phyloP scores from a whole-genome alignment of 345 rosid genomes.

The Arabis alpina region DNA sequence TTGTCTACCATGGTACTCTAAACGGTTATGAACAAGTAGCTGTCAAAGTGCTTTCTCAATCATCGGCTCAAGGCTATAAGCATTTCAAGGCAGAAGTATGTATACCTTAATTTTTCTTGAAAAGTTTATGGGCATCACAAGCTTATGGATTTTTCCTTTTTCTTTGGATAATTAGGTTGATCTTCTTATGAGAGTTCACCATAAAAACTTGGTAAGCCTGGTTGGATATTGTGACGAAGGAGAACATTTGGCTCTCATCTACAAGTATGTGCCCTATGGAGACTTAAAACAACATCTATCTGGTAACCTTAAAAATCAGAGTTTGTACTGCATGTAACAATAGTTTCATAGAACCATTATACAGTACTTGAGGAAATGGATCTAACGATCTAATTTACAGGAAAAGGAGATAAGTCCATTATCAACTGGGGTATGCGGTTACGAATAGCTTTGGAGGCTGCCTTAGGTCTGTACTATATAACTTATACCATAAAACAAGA shows the following conservation, averaged over 20 bases:
- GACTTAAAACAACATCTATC: constrained; percentile 44
- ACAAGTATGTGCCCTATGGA: constrained; percentile 54
- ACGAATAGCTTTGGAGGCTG: constrained; percentile 50
- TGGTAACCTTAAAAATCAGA: constrained; percentile 30
- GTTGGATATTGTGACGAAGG: constrained; percentile 53
- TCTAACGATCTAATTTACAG: constrained; percentile 15
- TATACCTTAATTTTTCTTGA: too few relatives aligned
- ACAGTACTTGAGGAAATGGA: neutral
- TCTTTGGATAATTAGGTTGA: constrained; percentile 40
- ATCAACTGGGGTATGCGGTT: constrained; percentile 50
- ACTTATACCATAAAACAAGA: too few relatives aligned
- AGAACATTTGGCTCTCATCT: constrained; percentile 46
- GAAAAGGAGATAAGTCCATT: neutral
- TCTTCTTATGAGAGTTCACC: constrained; percentile 50
- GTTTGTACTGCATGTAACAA: neutral
- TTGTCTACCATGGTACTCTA: constrained; percentile 46
- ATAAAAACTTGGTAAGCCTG: constrained; percentile 50
- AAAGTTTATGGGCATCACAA: neutral
- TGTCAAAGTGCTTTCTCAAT: constrained; percentile 51
- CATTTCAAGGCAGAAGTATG: constrained; percentile 48
- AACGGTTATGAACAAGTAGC: constrained; percentile 48
- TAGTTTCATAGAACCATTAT: neutral
- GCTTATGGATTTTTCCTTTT: neutral
- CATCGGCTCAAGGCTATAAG: constrained; percentile 46
- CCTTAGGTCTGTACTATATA: constrained; percentile 32